Evolutionary conservation across 2,329 filamentous ascomycete species (phyloP).

Genomic region (Onygenales sp.): DNA sequence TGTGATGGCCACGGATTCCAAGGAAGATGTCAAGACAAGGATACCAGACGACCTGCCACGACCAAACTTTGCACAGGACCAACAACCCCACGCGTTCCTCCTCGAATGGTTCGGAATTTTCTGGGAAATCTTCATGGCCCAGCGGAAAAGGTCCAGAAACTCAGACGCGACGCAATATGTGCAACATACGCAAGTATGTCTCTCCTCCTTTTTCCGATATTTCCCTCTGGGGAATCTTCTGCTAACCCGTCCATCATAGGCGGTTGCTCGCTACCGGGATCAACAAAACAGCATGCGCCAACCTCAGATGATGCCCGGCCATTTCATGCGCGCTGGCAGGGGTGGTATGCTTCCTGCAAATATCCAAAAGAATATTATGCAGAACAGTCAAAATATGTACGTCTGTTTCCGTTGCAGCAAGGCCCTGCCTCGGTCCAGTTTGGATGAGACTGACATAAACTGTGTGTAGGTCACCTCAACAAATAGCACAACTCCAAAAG

Average conservation of each 20-base stretch:
- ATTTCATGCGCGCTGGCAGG: conserved; percentile 53
- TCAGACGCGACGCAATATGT: conserved; percentile 65
- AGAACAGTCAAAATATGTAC: conserved; percentile 52
- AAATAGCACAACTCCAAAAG: conserved; percentile 61
- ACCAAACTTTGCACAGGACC: conserved; percentile 46
- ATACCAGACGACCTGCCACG: conserved; percentile 69
- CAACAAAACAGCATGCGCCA: conserved; percentile 69
- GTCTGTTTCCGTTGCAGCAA: conserved; percentile 9
- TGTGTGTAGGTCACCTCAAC: conserved; percentile 47
- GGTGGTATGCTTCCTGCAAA: conserved; percentile 29
- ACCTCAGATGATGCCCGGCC: conserved; percentile 51
- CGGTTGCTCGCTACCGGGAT: conserved; percentile 60
- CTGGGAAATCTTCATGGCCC: conserved; percentile 88
- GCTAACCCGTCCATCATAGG: conserved; percentile 29
- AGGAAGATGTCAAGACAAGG: conserved; percentile 66
- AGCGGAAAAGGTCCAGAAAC: conserved; percentile 59
- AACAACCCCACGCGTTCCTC: conserved; percentile 70
- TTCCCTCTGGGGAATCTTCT: not conserved
- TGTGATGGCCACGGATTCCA: conserved; percentile 72
- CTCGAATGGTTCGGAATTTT: conserved; percentile 97
- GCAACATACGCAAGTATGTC: conserved; percentile 63
- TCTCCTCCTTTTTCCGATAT: not conserved
- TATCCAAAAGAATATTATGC: conserved; percentile 65
- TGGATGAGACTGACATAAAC: not conserved
- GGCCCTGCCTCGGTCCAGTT: no score